Evolutionary conservation across 768 basidiomycete species (phyloP).

Genomic region (Phylloporus arenicola): DNA sequence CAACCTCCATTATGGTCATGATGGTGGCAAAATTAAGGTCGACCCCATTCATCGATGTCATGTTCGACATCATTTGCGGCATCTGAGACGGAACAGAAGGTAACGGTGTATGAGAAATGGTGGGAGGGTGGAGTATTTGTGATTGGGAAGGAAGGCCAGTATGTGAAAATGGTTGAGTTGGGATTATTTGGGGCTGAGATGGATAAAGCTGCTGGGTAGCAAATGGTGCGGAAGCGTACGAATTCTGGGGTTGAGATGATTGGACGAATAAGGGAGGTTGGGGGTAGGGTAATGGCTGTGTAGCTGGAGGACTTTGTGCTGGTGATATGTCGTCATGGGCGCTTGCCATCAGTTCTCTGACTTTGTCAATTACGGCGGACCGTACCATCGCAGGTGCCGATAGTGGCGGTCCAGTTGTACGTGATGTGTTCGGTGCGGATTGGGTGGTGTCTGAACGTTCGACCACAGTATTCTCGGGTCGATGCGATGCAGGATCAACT

Average conservation of each 20-base stretch:
- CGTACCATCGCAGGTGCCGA: background rate
- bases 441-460: background rate
- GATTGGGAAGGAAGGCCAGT: slow-evolving; percentile 13
- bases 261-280: slow-evolving; percentile 13
- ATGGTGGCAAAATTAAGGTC: slow-evolving; percentile 22
- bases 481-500: slow-evolving; percentile 26
- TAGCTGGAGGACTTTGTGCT: slow-evolving; percentile 3
- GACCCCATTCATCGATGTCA: slow-evolving; percentile 3
- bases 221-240: slow-evolving; percentile 11
- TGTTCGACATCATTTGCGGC: slow-evolving; percentile 11
- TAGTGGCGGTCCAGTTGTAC: background rate
- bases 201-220: slow-evolving; percentile 14
- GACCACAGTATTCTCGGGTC: slow-evolving; percentile 1
- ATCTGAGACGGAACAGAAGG: slow-evolving; percentile 15
- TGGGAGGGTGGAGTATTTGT: slow-evolving; percentile 7
- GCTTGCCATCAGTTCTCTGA: slow-evolving; percentile 4
- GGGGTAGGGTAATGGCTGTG: slow-evolving; percentile 8
- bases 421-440: background rate
- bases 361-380: background rate
- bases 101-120: slow-evolving; percentile 6
- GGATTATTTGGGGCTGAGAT: slow-evolving; percentile 15
- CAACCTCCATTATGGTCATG: slow-evolving; percentile 30
- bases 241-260: slow-evolving; percentile 17
- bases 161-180: slow-evolving; percentile 16
- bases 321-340: background rate